Base-by-base conservation (phyloP, 139 green algal species). In the Chlamydomonas eustigma region DNA sequence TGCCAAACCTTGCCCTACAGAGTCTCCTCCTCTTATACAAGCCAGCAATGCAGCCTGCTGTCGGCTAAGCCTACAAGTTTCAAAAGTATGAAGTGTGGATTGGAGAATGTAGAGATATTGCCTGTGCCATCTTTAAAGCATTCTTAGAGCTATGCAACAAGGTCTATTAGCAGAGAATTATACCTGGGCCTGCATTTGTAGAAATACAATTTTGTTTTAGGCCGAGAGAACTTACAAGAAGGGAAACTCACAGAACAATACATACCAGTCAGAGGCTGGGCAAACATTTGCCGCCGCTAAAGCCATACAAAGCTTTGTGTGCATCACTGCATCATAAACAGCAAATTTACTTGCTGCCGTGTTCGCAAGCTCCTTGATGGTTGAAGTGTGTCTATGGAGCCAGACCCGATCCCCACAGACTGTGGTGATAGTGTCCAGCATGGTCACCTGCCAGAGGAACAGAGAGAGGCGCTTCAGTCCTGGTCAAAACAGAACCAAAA, bases 221-320 rank as follows among this genome's bases (percentile, higher is more conserved):
- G n/a, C n/a, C n/a, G n/a, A n/a, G n/a, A n/a, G n/a, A n/a, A n/a
- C n/a, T n/a, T n/a, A n/a, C n/a, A n/a, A n/a, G n/a, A n/a, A n/a
- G n/a, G n/a, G n/a, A n/a, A 12, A 58, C 44, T 22, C 44, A 12
- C 44, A 58, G 44, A 28, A 12, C 44, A 12, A 58, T 58, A 35
- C 52, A 37, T 28, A 68, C 65, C 65, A 72, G 5, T 72, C 77
- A 33, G 77, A 12, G 1, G 70, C 77, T 0, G 77, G 77, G 33
- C 70, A 78, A 22, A 39, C 44, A 50, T 79, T 79, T 39, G 78
- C 78, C 2, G 68, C 31, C 24, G 78, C 73, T n/a, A 83, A 74
- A 51, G 78, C 78, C 31, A 79, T 33, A 50, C 73, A 73, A 37
- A 83, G 78, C 38, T 74, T 69, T 37, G 73, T 51, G 68, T 83